Evolutionary conservation across 179 eudicot species (phyloP), one percentile per base, ranked within the genome.

Genomic region (Camellia oleifera): DNA sequence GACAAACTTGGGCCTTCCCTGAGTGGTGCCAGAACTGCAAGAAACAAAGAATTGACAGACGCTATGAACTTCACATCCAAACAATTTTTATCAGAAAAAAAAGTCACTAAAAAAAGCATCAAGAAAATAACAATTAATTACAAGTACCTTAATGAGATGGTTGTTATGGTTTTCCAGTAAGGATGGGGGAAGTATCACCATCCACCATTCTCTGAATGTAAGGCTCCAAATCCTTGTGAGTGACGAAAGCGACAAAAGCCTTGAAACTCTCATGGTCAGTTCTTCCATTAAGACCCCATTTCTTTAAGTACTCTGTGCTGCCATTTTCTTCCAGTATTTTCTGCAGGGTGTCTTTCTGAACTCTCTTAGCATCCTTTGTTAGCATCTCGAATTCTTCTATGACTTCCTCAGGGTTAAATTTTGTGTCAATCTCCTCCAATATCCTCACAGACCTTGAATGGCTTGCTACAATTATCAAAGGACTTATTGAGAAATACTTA

Each of bases 161-260:
- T 23, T 23, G 26, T 23, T 23, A 23, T 26, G 97, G 97, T 26
- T 94, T 90, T 23, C 86, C 90, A 54, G 99, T 92, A 50, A 95
- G 98, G 74, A 92, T 78, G 44, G 93, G 85, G 26, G 91, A 75
- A 26, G 74, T 5, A 26, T 89, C 98, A 4, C 99, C 99, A 83
- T 94, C 92, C 48, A 80, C 86, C 40, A 94, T 94, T 44, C 94
- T 83, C 57, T 87, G 91, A 82, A 95, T 90, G 60, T 84, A 92
- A 78, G 94, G 92, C 17, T 92, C 94, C 83, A 95, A 86, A 80
- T 95, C 99, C 44, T 78, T 76, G 78, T 95, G 97, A 52, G 86
- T 73, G 14, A 80, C 98, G 81, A 95, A 66, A 18, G 98, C 97
- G 20, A 94, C 93, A 88, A 90, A 88, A 57, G 82, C 68, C 86